These are phyloP conservation scores for Trichophaea hybrida DNA, from an alignment of 2,329 filamentous ascomycete species.

Conservation along the genomic window DNA sequence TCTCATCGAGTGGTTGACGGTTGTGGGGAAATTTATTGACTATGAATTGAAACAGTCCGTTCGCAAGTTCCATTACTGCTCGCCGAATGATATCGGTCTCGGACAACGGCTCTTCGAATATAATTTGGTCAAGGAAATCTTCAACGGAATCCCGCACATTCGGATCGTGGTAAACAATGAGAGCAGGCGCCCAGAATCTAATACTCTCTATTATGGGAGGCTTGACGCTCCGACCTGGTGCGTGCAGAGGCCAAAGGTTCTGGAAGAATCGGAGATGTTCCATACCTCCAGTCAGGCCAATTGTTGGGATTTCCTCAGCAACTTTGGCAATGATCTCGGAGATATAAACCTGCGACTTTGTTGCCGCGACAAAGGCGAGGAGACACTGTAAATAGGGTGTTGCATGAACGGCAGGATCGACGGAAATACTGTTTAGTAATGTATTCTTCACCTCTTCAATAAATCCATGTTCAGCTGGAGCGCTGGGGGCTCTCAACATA, in stretches of 20 bases:
- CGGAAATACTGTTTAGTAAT: conserved; percentile 22
- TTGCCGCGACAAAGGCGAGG: conserved; percentile 32
- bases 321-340: conserved; percentile 28
- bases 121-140: conserved; percentile 32
- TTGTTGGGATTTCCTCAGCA: conserved; percentile 37
- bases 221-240: conserved; percentile 26
- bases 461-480: conserved; percentile 13
- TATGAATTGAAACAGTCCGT: conserved; percentile 19
- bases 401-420: conserved; percentile 31
- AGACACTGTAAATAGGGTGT: conserved; percentile 35
- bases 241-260: conserved; percentile 29
- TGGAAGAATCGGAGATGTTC: conserved; percentile 40
- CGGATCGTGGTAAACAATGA: conserved; percentile 39
- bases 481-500: conserved; percentile 28
- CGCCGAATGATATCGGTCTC: conserved; percentile 27
- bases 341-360: conserved; percentile 27
- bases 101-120: conserved; percentile 31
- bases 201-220: conserved; percentile 32
- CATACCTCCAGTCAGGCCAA: conserved; percentile 36
- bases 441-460: conserved; percentile 17
- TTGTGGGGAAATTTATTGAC: conserved; percentile 15
- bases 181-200: conserved; percentile 38
- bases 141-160: conserved; percentile 35
- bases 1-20: conserved; percentile 21
- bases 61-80: conserved; percentile 13